Percentiles rank a stretch among this genome's conserved stretches.
Conservation (phyloP, 2,329 filamentous ascomycete genomes). For the Catunica adiposa region DNA sequence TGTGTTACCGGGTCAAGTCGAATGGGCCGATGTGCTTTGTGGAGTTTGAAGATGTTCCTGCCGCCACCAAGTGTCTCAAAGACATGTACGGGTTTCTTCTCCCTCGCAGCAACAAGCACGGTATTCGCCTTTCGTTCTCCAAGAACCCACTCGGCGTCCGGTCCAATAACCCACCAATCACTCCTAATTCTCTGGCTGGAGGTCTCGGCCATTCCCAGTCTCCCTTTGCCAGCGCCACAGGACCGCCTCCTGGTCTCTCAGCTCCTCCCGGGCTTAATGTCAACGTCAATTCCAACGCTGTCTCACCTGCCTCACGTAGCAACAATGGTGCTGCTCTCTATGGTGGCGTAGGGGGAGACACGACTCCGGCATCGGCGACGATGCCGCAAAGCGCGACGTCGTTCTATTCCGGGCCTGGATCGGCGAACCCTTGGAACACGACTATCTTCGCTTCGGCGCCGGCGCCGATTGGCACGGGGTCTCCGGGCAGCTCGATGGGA, state of each 20-base stretch:
- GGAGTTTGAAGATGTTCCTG: slow-evolving; percentile 86
- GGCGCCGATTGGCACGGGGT: slow-evolving; percentile 1
- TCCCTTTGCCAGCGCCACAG: slow-evolving; percentile 52
- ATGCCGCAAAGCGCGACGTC: slow-evolving; percentile 5
- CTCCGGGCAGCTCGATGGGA: not conserved
- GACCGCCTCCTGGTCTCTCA: slow-evolving; percentile 67
- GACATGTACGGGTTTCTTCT: slow-evolving; percentile 77
- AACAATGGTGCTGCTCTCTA: not conserved
- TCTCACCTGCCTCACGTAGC: slow-evolving; percentile 18
- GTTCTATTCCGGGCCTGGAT: slow-evolving; percentile 10
- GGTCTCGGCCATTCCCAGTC: slow-evolving; percentile 29
- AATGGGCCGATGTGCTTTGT: slow-evolving; percentile 99
- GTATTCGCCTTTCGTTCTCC: slow-evolving; percentile 88
- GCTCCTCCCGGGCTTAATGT: slow-evolving; percentile 47
- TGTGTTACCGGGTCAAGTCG: slow-evolving; percentile 87
- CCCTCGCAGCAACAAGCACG: slow-evolving; percentile 85
- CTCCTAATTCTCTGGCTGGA: slow-evolving; percentile 24
- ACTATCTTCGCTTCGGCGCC: not conserved
- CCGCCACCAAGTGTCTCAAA: slow-evolving; percentile 77
- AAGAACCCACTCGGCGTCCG: slow-evolving; percentile 93
- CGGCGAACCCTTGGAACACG: slow-evolving; percentile 13
- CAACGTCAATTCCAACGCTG: slow-evolving; percentile 18
- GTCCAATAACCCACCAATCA: slow-evolving; percentile 25
- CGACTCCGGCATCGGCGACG: slow-evolving; percentile 3
- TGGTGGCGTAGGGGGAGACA: not conserved